Evolutionary conservation across 1,284 basidiomycete genomes (phyloP).

Genomic region (Sanguinoderma infundibulare): DNA sequence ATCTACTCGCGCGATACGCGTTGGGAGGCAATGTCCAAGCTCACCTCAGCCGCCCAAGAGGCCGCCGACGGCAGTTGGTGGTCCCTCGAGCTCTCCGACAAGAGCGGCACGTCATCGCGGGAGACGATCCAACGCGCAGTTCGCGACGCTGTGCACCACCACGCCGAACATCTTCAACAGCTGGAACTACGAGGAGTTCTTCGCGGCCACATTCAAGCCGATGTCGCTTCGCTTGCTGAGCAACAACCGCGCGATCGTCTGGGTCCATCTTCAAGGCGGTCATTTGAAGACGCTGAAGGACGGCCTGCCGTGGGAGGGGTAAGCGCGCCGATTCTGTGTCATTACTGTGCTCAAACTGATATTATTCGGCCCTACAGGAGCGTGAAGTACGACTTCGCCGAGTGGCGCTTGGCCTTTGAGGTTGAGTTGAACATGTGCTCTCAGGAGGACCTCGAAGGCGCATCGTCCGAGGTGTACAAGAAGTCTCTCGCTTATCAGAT

Average conservation of each 20-base stretch:
- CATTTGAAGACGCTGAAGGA: slow-evolving; percentile 27
- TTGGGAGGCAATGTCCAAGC: slow-evolving; percentile 21
- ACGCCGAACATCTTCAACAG: slow-evolving; percentile 21
- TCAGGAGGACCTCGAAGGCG: slow-evolving; percentile 23
- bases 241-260: slow-evolving; percentile 33
- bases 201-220: slow-evolving; percentile 33
- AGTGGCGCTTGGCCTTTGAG: slow-evolving; percentile 39
- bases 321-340: background rate
- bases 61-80: slow-evolving; percentile 16
- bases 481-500: slow-evolving; percentile 26
- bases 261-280: slow-evolving; percentile 32
- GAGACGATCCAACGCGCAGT: slow-evolving; percentile 34
- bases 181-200: slow-evolving; percentile 33
- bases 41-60: slow-evolving; percentile 9
- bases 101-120: slow-evolving; percentile 20
- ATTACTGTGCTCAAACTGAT: background rate
- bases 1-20: slow-evolving; percentile 26
- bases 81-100: slow-evolving; percentile 14
- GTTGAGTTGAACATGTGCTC: slow-evolving; percentile 35
- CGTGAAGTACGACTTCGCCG: slow-evolving; percentile 28
- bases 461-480: slow-evolving; percentile 22
- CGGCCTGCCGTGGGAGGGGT: slow-evolving; percentile 25
- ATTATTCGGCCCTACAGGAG: background rate
- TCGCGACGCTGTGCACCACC: slow-evolving; percentile 27
- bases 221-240: slow-evolving; percentile 31